phyloP scores from a whole-genome alignment of 768 basidiomycete species.

The Psilocybe cubensis region DNA sequence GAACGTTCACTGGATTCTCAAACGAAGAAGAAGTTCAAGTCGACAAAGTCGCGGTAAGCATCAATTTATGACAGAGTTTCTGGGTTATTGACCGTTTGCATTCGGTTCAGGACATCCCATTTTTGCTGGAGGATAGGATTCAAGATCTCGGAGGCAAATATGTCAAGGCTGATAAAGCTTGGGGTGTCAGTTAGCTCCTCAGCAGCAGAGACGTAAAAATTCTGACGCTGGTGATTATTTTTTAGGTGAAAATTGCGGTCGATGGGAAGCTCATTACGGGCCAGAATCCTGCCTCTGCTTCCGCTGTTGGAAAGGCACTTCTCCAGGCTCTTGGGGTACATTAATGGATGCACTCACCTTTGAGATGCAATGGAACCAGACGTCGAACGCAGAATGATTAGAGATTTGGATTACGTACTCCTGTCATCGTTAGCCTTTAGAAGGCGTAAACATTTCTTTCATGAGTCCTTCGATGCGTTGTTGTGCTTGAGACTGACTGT shows the following conservation, averaged over 20 bases:
- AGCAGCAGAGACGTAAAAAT: not conserved
- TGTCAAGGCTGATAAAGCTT: conserved; percentile 58
- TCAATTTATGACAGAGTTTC: not conserved
- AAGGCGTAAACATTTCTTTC: no score
- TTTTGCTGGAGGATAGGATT: conserved; percentile 72
- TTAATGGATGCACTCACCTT: no score
- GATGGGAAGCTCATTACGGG: conserved; percentile 69
- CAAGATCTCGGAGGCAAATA: conserved; percentile 66
- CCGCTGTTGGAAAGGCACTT: conserved; percentile 56
- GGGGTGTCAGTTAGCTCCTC: conserved; percentile 47
- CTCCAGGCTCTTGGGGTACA: conserved; percentile 57
- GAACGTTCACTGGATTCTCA: conserved; percentile 66
- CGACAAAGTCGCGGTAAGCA: conserved; percentile 45
- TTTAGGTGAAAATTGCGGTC: conserved; percentile 54
- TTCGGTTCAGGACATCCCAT: conserved; percentile 61
- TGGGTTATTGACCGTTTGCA: not conserved
- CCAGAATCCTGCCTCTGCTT: conserved; percentile 69
- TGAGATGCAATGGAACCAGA: no score
- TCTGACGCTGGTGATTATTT: not conserved
- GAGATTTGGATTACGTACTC: no score
- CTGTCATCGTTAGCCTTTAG: no score
- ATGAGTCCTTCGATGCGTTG: no score
- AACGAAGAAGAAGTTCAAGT: conserved; percentile 65
- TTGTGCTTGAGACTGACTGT: no score
- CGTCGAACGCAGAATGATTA: no score